A percentile compares a stretch with the other conserved stretches of the same genome.
Evolutionary conservation across 441 rosid genomes (phyloP).

Genomic region (Raphanus hybrid): DNA sequence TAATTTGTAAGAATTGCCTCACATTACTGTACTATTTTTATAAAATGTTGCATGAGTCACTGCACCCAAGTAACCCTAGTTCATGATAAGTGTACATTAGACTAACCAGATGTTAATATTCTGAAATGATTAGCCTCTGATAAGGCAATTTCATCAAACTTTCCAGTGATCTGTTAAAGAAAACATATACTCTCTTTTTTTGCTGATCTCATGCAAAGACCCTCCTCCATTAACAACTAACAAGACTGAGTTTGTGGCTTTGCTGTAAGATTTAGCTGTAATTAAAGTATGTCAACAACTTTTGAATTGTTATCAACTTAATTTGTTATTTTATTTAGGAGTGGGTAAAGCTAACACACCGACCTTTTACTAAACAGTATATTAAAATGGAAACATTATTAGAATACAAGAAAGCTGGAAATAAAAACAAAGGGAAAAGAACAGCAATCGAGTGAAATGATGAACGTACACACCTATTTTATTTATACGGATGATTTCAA

Average conservation of each 20-base stretch:
- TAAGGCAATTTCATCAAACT: background rate
- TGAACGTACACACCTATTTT: slow-evolving; percentile 15
- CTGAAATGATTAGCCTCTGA: background rate
- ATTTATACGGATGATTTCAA: background rate
- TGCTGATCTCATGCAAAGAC: background rate
- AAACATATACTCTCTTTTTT: background rate
- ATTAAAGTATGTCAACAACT: slow-evolving; percentile 25
- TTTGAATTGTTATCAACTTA: slow-evolving; percentile 24
- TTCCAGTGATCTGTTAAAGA: background rate
- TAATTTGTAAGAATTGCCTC: too few species aligned
- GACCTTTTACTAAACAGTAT: slow-evolving; percentile 23
- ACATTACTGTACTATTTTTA: too few species aligned
- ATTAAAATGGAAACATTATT: background rate
- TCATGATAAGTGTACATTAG: too few species aligned
- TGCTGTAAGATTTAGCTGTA: slow-evolving; percentile 37
- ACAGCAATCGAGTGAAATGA: slow-evolving; percentile 35
- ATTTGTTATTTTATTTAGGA: slow-evolving; percentile 21
- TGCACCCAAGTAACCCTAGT: too few species aligned
- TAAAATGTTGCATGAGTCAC: too few species aligned
- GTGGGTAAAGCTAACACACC: slow-evolving; percentile 46
- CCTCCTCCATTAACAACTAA: background rate
- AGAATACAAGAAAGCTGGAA: slow-evolving; percentile 24
- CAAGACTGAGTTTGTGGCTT: slow-evolving; percentile 41
- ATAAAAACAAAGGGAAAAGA: slow-evolving; percentile 8
- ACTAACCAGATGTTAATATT: too few species aligned